Evolutionary conservation across 1,284 basidiomycete genomes (phyloP).

Genomic region (Coriolopsis trogii): DNA sequence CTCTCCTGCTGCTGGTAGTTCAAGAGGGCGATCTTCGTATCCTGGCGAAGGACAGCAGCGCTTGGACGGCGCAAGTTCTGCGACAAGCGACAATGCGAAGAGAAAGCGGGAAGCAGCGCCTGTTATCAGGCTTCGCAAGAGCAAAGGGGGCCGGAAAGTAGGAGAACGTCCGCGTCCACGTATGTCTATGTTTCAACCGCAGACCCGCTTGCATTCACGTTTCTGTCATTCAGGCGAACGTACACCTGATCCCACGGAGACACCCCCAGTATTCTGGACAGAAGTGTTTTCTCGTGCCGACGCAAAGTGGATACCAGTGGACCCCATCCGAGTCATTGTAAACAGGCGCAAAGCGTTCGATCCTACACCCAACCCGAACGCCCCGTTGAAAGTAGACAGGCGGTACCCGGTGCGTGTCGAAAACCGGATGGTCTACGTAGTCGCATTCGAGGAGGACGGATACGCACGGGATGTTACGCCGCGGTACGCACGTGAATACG

Average conservation of each 20-base stretch:
- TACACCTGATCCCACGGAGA: slow-evolving; percentile 52
- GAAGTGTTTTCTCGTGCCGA: slow-evolving; percentile 96
- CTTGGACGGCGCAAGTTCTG: slow-evolving; percentile 40
- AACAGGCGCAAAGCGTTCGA: slow-evolving; percentile 87
- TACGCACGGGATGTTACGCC: slow-evolving; percentile 77
- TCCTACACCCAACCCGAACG: slow-evolving; percentile 52
- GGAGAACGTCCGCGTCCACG: slow-evolving; percentile 26
- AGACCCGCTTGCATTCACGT: neutral
- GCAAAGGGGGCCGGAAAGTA: slow-evolving; percentile 42
- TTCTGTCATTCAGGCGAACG: slow-evolving; percentile 22
- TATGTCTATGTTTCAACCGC: slow-evolving; percentile 11
- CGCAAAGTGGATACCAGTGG: slow-evolving; percentile 91
- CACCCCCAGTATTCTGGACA: slow-evolving; percentile 96
- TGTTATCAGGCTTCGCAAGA: slow-evolving; percentile 11
- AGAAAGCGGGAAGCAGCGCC: slow-evolving; percentile 48
- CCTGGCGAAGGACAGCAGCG: slow-evolving; percentile 42
- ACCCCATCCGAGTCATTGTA: slow-evolving; percentile 82
- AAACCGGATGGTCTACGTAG: slow-evolving; percentile 92
- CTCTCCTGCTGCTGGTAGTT: slow-evolving; percentile 9
- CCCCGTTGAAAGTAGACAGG: slow-evolving; percentile 36
- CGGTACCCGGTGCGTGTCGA: slow-evolving; percentile 44
- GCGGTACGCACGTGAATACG: slow-evolving; percentile 82
- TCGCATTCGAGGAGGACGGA: slow-evolving; percentile 93
- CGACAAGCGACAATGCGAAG: slow-evolving; percentile 49
- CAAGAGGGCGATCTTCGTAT: slow-evolving; percentile 31